Evolutionary conservation across 2,329 filamentous ascomycete species (phyloP).

Genomic region (Penicillium hesseltinei): DNA sequence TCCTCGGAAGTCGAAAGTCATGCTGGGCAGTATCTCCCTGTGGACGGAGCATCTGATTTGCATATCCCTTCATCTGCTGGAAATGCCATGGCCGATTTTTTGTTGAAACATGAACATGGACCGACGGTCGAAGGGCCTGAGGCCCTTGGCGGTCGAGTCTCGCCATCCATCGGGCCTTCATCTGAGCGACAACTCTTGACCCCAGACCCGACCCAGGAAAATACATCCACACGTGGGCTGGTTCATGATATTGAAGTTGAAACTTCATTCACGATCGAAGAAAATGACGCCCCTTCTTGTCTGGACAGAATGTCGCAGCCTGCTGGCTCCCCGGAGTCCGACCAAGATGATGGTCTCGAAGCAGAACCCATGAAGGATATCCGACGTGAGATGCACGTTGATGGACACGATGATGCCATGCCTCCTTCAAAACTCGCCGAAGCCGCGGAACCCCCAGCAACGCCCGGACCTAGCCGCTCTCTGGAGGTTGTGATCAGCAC

Average conservation of each 20-base stretch:
- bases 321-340: neutral
- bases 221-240: neutral
- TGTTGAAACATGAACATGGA: neutral
- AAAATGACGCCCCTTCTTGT: neutral
- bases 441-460: neutral
- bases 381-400: neutral
- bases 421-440: neutral
- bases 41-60: neutral
- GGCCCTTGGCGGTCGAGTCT: neutral
- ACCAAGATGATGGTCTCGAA: neutral
- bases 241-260: neutral
- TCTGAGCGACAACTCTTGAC: slow-evolving; percentile 19
- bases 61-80: neutral
- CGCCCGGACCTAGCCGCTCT: neutral
- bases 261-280: too few species aligned
- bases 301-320: neutral
- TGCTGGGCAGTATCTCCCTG: neutral
- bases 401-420: neutral
- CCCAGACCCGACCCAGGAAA: slow-evolving; percentile 26
- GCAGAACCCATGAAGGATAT: neutral
- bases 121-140: neutral
- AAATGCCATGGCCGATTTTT: neutral
- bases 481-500: slow-evolving; percentile 1
- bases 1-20: neutral
- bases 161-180: neutral